Percentiles rank a stretch among this genome's conserved stretches.
phyloP scores from a whole-genome alignment of 2,329 filamentous ascomycete species.

The Monosporascus cannonballus region DNA sequence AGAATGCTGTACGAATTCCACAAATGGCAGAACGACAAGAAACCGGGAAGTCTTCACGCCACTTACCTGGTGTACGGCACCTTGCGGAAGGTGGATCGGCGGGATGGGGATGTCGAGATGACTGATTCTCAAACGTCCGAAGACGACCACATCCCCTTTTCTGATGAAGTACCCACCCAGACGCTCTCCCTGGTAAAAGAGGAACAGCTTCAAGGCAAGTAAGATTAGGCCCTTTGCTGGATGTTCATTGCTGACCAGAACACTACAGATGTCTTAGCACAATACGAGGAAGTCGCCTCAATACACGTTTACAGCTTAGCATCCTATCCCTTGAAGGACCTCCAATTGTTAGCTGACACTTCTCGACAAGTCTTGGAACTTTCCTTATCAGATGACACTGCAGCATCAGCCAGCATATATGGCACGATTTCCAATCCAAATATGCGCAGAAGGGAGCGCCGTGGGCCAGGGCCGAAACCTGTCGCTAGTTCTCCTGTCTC shows the following conservation, averaged over 20 bases:
- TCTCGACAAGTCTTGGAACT: conserved; percentile 56
- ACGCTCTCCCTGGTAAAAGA: conserved; percentile 65
- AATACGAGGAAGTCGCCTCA: conserved; percentile 67
- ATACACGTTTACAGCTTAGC: conserved; percentile 87
- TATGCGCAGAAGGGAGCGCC: conserved; percentile 47
- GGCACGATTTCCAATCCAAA: conserved; percentile 71
- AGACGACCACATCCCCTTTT: conserved; percentile 24
- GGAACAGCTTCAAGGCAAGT: conserved; percentile 62
- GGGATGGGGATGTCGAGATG: conserved; percentile 64
- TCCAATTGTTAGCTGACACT: conserved; percentile 66
- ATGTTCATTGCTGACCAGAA: conserved; percentile 9
- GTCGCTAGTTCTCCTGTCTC: conserved; percentile 21
- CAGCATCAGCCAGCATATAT: conserved; percentile 55
- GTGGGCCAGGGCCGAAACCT: conserved; percentile 22
- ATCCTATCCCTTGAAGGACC: conserved; percentile 61
- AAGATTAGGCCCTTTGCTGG: background rate
- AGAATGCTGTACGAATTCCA: conserved; percentile 89
- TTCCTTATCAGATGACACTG: conserved; percentile 50
- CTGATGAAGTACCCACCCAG: conserved; percentile 46
- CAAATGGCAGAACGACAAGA: conserved; percentile 67
- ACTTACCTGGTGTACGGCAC: conserved; percentile 84
- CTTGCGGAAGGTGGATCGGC: conserved; percentile 38
- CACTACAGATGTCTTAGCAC: conserved; percentile 53
- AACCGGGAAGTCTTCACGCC: conserved; percentile 70
- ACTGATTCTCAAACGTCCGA: conserved; percentile 57